Percentiles rank a stretch among this genome's conserved stretches.
phyloP scores from a whole-genome alignment of 2,329 filamentous ascomycete genomes.

The Clonostachys solani region DNA sequence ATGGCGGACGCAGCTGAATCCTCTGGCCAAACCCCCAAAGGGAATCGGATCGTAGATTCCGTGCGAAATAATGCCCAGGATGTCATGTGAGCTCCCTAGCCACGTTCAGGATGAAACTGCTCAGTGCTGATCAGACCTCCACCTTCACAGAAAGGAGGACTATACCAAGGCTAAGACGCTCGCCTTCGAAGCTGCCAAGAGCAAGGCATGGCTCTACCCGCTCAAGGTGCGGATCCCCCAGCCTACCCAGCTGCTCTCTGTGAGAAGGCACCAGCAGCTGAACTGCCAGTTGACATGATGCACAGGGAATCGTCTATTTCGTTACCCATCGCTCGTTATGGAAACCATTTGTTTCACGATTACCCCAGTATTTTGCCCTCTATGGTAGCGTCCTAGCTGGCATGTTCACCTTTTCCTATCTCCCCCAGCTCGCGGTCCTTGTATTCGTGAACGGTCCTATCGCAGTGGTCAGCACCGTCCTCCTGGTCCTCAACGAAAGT shows the following conservation, averaged over 20 bases:
- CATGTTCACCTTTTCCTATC: slow-evolving; percentile 88
- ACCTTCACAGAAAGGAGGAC: slow-evolving; percentile 57
- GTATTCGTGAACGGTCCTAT: slow-evolving; percentile 82
- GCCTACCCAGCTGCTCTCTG: background rate
- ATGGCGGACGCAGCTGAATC: slow-evolving; percentile 18
- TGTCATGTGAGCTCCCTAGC: slow-evolving; percentile 33
- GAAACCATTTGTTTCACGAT: slow-evolving; percentile 51
- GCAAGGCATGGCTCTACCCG: slow-evolving; percentile 81
- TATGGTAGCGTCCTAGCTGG: slow-evolving; percentile 66
- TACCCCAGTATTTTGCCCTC: slow-evolving; percentile 61
- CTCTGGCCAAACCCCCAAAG: slow-evolving; percentile 10
- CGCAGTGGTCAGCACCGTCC: slow-evolving; percentile 66
- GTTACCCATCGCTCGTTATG: slow-evolving; percentile 49
- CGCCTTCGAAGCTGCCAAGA: slow-evolving; percentile 65
- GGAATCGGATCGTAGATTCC: slow-evolving; percentile 27
- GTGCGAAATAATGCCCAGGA: slow-evolving; percentile 42
- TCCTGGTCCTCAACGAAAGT: slow-evolving; percentile 63
- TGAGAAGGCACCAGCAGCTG: background rate
- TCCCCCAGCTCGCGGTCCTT: slow-evolving; percentile 78
- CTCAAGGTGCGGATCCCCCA: slow-evolving; percentile 50
- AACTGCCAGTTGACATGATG: slow-evolving; percentile 6
- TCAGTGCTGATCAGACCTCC: slow-evolving; percentile 2
- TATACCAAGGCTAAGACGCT: slow-evolving; percentile 60
- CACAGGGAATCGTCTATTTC: slow-evolving; percentile 58
- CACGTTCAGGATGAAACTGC: slow-evolving; percentile 6